phyloP scores from a whole-genome alignment of 116 monocot species.

The Phalaenopsis hybrid region DNA sequence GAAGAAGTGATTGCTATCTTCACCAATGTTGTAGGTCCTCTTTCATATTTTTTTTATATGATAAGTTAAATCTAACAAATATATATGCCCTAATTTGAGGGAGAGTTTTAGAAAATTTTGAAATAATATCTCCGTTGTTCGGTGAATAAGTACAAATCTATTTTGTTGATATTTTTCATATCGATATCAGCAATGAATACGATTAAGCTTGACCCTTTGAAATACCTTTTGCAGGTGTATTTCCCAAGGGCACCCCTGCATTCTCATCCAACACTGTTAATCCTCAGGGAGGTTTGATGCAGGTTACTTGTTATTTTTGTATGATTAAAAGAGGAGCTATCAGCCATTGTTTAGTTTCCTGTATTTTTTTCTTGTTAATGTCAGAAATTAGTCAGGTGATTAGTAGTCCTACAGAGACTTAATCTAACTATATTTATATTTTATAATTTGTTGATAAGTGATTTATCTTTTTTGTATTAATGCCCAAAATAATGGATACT shows the following conservation, averaged over 20 bases:
- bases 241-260: conserved; percentile 45
- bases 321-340: background rate
- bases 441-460: background rate
- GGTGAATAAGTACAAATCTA: too few relatives aligned
- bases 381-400: background rate
- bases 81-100: too few relatives aligned
- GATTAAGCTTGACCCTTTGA: background rate
- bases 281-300: conserved; percentile 51
- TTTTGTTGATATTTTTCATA: too few relatives aligned
- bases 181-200: background rate
- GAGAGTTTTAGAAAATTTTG: too few relatives aligned
- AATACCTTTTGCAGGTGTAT: conserved; percentile 42
- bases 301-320: conserved; percentile 34
- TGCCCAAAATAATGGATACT: background rate
- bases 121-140: too few relatives aligned
- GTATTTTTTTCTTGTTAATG: background rate
- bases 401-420: background rate
- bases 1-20: too few relatives aligned
- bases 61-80: too few relatives aligned
- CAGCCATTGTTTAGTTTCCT: background rate
- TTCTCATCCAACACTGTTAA: conserved; percentile 41
- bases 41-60: too few relatives aligned
- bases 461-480: background rate
- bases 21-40: too few relatives aligned
- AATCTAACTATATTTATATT: background rate